phyloP scores from a whole-genome alignment of 2,329 filamentous ascomycete species.

The Colletotrichum kahawae region DNA sequence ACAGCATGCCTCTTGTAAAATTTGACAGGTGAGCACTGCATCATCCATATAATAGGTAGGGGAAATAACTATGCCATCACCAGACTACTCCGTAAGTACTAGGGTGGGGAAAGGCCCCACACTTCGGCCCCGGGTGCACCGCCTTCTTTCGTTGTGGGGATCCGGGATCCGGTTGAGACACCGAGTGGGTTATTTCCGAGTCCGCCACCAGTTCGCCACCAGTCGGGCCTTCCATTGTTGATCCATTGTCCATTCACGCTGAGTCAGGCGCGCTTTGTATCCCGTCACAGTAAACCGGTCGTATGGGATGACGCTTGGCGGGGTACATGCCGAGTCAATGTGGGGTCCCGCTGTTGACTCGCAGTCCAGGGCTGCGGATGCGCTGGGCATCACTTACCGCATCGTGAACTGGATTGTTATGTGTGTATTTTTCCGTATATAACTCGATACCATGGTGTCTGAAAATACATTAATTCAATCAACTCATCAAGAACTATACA shows the following conservation, averaged over 20 bases:
- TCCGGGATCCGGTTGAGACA: accelerated
- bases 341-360: neutral
- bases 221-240: accelerated
- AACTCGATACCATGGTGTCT: accelerated
- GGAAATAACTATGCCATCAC: no score
- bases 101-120: no score
- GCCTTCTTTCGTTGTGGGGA: no score
- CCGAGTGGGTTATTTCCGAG: neutral
- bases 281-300: neutral
- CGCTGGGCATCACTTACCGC: neutral
- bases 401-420: neutral
- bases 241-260: neutral
- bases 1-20: no score
- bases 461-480: accelerated
- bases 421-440: neutral
- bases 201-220: neutral
- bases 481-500: accelerated
- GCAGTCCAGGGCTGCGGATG: neutral
- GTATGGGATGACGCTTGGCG: neutral
- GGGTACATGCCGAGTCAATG: neutral
- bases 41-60: no score
- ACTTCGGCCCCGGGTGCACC: no score
- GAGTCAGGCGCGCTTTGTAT: neutral
- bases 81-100: no score
- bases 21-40: no score